These are phyloP conservation scores for Solanum medicagineum DNA, from an alignment of 257 asterid species.

Conservation along the genomic window DNA sequence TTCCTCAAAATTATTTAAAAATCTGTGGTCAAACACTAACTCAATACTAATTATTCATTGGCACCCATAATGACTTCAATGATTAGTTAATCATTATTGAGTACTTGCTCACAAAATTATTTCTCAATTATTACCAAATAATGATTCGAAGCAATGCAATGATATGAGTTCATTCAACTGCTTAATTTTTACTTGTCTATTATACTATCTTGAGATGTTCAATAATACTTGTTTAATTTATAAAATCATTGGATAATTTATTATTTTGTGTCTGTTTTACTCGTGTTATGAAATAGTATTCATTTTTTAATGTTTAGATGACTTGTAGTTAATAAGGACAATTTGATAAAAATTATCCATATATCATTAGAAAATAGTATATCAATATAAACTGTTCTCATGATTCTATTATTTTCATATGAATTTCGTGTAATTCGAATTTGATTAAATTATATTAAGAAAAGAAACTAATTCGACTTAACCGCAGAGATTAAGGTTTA, in stretches of 20 bases:
- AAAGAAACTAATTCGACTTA: no score
- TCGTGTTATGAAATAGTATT: no score
- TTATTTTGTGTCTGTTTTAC: no score
- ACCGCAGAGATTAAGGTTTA: background rate
- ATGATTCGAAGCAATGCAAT: background rate
- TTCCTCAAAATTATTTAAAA: no score
- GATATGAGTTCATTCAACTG: background rate
- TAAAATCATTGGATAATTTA: no score
- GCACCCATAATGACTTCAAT: background rate
- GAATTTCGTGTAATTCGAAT: background rate
- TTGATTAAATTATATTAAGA: no score
- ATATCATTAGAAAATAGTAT: background rate
- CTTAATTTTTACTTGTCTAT: background rate
- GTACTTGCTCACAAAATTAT: background rate
- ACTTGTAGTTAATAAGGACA: no score
- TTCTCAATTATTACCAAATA: background rate
- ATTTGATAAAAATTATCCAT: no score
- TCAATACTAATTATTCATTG: background rate
- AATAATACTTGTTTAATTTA: no score
- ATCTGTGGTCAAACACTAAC: no score
- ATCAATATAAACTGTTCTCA: background rate
- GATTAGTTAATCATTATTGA: background rate
- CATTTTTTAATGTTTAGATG: no score
- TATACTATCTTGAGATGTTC: no score
- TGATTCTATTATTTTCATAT: background rate